Evolutionary conservation across 2,329 filamentous ascomycete species (phyloP), one percentile per base, ranked within the genome.

Genomic region (Fusarium subglutinans): DNA sequence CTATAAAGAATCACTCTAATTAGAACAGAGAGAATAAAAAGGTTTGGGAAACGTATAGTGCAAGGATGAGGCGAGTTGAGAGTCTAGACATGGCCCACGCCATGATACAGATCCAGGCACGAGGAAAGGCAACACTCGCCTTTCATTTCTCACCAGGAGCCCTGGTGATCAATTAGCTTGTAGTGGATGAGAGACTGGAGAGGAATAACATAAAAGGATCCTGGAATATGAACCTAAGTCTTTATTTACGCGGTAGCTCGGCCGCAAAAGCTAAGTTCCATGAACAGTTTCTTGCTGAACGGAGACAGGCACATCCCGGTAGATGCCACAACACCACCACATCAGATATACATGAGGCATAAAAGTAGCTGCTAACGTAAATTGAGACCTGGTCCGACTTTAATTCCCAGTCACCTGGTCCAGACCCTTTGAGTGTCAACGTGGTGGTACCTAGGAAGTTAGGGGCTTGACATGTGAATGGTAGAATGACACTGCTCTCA

Each of bases 141-240:
- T 9, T 8, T 28, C 11, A 20, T 6, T 26, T 45, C 43, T 45
- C 17, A 45, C 2, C 11, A 20, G 24, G 11, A 45, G 11, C 24
- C 7, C 8, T 5, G 4, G 13, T 20, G 28, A 0, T 13, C 6
- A 26, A 13, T 20, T 13, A 7, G 2, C 1, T 13, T 9, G 24
- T 28, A 1, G 1, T 0, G 5, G 18, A 13, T 9, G 6, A 26
- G 11, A 45, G 4, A 8, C 4, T 3, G 4, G 11, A 26, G 12
- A n/a, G n/a, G n/a, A n/a, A n/a, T n/a, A n/a, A n/a, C n/a, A n/a
- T n/a, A n/a, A n/a, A n/a, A n/a, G n/a, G n/a, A n/a, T n/a, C n/a
- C n/a, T n/a, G n/a, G n/a, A n/a, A n/a, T n/a, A n/a, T 20, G 17
- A 11, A 2, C 17, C 17, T 18, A 20, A 5, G 7, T 1, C 7